These are phyloP conservation scores for Lignosus rhinocerotis DNA, from an alignment of 1,284 basidiomycete species.

Conservation along the genomic window DNA sequence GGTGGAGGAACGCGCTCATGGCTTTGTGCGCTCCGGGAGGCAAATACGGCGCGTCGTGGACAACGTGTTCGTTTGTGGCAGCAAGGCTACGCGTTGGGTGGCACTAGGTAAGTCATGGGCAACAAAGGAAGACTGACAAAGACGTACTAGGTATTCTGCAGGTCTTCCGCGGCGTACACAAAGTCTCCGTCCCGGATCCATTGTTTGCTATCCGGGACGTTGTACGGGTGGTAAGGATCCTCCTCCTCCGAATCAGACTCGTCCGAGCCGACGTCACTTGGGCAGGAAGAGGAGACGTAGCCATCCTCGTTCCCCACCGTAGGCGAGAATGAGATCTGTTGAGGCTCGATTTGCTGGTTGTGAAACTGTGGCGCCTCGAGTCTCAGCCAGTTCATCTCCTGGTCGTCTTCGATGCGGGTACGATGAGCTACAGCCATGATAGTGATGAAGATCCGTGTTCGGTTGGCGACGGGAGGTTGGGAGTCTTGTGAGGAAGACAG, in stretches of 20 bases:
- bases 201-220: conserved; percentile 8
- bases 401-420: conserved; percentile 9
- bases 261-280: conserved; percentile 17
- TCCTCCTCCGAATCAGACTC: conserved; percentile 12
- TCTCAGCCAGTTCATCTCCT: conserved; percentile 16
- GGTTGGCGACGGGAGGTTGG: neutral
- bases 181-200: conserved; percentile 14
- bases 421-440: conserved; percentile 1
- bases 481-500: neutral
- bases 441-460: neutral
- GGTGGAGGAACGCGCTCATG: neutral
- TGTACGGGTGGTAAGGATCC: conserved; percentile 18
- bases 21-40: conserved; percentile 8
- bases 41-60: conserved; percentile 15
- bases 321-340: neutral
- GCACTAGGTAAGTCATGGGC: conserved; percentile 5
- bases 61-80: neutral
- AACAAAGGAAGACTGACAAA: neutral
- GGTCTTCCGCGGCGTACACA: conserved; percentile 15
- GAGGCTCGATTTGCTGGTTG: neutral
- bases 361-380: conserved; percentile 21
- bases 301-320: neutral
- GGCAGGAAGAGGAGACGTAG: conserved; percentile 5
- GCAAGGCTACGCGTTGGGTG: conserved; percentile 3
- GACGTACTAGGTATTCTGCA: conserved; percentile 14